A percentile compares a stretch with the other conserved stretches of the same genome.
These are phyloP conservation scores for Amanita phalloides DNA, from an alignment of 768 basidiomycete species.

Conservation along the genomic window DNA sequence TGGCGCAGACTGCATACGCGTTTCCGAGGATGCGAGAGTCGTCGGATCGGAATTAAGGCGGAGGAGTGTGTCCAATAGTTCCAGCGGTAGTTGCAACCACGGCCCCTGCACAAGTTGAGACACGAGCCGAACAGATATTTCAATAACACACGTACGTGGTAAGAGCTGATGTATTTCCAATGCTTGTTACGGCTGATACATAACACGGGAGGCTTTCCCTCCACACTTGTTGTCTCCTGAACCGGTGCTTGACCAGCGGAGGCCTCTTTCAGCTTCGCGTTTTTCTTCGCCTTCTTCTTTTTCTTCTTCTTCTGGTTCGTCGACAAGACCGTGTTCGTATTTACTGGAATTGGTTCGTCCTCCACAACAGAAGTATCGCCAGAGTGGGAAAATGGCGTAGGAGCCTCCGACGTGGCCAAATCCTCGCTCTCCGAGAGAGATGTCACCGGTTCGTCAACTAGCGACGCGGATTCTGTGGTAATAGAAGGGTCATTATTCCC, in stretches of 20 bases:
- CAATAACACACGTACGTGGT: conserved; percentile 50
- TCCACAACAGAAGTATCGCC: conserved; percentile 19
- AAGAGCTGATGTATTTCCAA: conserved; percentile 89
- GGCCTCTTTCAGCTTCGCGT: conserved; percentile 33
- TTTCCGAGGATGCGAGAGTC: conserved; percentile 39
- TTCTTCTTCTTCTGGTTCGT: conserved; percentile 55
- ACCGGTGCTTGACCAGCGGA: conserved; percentile 17
- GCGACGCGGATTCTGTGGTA: not conserved
- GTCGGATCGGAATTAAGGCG: conserved; percentile 69
- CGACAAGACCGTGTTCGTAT: conserved; percentile 12
- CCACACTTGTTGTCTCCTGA: conserved; percentile 19
- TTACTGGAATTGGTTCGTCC: conserved; percentile 11
- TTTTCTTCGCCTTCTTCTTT: conserved; percentile 53
- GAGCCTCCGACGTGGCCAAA: conserved; percentile 13
- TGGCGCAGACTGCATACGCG: conserved; percentile 25
- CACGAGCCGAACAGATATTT: not conserved
- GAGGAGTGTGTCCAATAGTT: conserved; percentile 75
- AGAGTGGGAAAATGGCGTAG: conserved; percentile 19
- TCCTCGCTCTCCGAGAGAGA: conserved; percentile 16
- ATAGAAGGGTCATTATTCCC: not conserved
- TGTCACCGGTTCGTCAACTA: conserved; percentile 4
- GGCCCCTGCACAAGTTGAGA: conserved; percentile 47
- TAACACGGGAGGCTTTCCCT: conserved; percentile 51
- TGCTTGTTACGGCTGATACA: conserved; percentile 92
- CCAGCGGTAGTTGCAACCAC: conserved; percentile 84